phyloP scores from a whole-genome alignment of 1,284 basidiomycete species.

The Chalciporus sp. region DNA sequence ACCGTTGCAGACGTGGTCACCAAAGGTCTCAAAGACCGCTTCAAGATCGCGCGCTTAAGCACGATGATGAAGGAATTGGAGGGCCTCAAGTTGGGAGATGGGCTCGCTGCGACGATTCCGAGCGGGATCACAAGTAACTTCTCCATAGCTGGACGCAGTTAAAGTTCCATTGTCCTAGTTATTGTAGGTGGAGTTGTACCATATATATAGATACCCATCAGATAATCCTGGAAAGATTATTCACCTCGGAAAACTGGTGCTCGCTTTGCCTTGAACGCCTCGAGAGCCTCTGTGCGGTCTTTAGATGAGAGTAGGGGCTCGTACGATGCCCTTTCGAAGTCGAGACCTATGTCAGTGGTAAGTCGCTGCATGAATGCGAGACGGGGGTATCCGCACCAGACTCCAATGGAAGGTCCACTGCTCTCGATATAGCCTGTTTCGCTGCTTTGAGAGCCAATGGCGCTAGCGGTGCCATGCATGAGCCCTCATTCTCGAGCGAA shows the following conservation, averaged over 20 bases:
- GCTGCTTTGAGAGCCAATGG: slow-evolving; percentile 89
- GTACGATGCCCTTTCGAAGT: slow-evolving; percentile 88
- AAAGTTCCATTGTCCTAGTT: slow-evolving; percentile 9
- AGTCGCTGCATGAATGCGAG: background rate
- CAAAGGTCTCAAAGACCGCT: slow-evolving; percentile 65
- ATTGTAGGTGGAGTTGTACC: background rate
- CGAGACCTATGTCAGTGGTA: slow-evolving; percentile 57
- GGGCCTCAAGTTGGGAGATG: slow-evolving; percentile 61
- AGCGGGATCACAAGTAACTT: slow-evolving; percentile 56
- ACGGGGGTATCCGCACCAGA: slow-evolving; percentile 48
- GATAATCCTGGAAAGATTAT: slow-evolving; percentile 37
- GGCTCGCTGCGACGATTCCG: slow-evolving; percentile 57
- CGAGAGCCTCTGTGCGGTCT: slow-evolving; percentile 84
- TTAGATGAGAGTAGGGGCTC: slow-evolving; percentile 78
- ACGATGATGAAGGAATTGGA: slow-evolving; percentile 86
- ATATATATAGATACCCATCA: background rate
- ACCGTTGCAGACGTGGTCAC: slow-evolving; percentile 40
- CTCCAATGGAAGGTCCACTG: slow-evolving; percentile 76
- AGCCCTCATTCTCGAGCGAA: background rate
- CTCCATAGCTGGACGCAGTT: slow-evolving; percentile 40
- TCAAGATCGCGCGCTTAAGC: slow-evolving; percentile 68
- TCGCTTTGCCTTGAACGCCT: slow-evolving; percentile 90
- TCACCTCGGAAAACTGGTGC: slow-evolving; percentile 82
- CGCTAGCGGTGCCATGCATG: slow-evolving; percentile 47
- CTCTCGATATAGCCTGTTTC: slow-evolving; percentile 85